Evolutionary conservation across 331 rosid species (phyloP).

Genomic region (Malus hybrid): DNA sequence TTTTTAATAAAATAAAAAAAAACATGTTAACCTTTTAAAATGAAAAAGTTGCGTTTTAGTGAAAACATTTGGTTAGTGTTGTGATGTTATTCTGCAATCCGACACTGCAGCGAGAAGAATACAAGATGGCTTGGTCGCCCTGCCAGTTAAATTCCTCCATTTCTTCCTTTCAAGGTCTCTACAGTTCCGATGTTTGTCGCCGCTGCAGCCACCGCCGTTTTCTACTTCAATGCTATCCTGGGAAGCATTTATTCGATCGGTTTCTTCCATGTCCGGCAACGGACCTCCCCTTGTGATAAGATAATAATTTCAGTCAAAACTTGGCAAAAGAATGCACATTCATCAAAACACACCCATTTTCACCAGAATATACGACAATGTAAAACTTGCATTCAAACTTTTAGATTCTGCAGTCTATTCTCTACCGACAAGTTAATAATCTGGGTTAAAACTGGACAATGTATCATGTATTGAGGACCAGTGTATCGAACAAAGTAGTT

Average conservation of each 20-base stretch:
- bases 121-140: conserved; percentile 10
- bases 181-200: conserved; percentile 6
- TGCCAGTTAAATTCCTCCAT: conserved; percentile 19
- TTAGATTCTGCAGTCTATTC: neutral
- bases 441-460: neutral
- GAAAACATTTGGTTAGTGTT: neutral
- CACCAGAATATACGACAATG: neutral
- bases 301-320: neutral
- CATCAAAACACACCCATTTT: neutral
- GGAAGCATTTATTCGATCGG: conserved; percentile 9
- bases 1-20: no score
- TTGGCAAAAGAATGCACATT: neutral
- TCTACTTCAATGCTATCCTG: conserved; percentile 6
- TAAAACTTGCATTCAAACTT: neutral
- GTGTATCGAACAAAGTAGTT: neutral
- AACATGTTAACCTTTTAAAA: no score
- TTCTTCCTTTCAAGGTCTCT: conserved; percentile 21
- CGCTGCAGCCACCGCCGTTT: neutral
- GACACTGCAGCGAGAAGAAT: neutral
- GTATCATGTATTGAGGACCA: neutral
- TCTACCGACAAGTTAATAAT: neutral
- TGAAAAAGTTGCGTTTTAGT: neutral
- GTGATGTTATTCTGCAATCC: neutral
- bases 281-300: neutral
- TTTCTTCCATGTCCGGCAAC: conserved; percentile 5